A percentile compares a stretch with the other conserved stretches of the same genome.
Conservation (phyloP, 139 green algal genomes). For the Trebouxia sp. region DNA sequence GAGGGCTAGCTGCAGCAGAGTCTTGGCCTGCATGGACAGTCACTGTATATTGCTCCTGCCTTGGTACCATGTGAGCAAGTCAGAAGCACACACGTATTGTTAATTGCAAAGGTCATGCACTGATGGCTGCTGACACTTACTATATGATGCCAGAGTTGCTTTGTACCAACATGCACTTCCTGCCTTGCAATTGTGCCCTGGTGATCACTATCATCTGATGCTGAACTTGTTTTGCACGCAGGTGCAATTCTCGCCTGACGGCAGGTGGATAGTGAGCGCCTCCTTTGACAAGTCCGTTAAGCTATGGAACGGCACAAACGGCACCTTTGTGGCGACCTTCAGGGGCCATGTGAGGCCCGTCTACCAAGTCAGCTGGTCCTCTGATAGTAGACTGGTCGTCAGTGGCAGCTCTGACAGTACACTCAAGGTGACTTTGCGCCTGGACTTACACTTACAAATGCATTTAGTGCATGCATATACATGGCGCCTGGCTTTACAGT, state of each 20-base stretch:
- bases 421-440: conserved; percentile 84
- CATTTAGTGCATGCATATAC: too few relatives aligned
- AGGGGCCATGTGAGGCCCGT: conserved; percentile 93
- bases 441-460: too few relatives aligned
- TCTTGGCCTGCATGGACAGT: too few relatives aligned
- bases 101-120: too few relatives aligned
- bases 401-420: conserved; percentile 95
- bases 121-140: too few relatives aligned
- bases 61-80: too few relatives aligned
- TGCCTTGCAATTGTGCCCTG: background rate
- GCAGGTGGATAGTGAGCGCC: conserved; percentile 85
- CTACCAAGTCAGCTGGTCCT: conserved; percentile 92
- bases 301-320: conserved; percentile 93
- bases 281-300: conserved; percentile 98
- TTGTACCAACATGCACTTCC: too few relatives aligned
- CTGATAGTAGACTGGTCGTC: conserved; percentile 90
- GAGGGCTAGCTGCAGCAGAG: too few relatives aligned
- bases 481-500: too few relatives aligned
- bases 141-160: too few relatives aligned
- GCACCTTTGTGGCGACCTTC: conserved; percentile 90
- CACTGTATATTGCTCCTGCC: too few relatives aligned
- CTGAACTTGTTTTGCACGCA: conserved; percentile 49
- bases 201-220: background rate
- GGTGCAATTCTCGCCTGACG: conserved; percentile 95
- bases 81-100: too few relatives aligned